Evolutionary conservation across 2,329 filamentous ascomycete species (phyloP).

Genomic region (Canariomyces notabilis): DNA sequence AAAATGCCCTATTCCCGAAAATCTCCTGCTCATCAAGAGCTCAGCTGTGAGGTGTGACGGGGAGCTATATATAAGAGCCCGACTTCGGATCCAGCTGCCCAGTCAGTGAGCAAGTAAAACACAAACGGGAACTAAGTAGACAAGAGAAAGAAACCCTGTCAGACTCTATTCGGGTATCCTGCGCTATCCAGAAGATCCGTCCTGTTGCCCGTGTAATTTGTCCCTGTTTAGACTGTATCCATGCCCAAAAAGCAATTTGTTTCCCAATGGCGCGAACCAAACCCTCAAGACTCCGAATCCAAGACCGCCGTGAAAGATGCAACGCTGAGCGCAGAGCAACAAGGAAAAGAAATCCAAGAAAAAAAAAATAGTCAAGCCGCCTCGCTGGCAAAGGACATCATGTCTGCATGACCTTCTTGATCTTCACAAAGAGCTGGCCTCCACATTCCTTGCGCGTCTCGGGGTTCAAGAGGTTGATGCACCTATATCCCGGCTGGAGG

Average conservation of each 20-base stretch:
- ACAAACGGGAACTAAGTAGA: background rate
- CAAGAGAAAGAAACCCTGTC: background rate
- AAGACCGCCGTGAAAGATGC: background rate
- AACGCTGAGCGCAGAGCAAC: background rate
- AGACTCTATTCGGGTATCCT: background rate
- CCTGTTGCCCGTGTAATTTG: no score
- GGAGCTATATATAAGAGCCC: no score
- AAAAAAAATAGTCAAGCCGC: background rate
- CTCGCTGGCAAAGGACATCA: background rate
- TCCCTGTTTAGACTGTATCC: no score
- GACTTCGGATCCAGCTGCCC: no score
- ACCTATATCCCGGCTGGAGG: constrained; percentile 50
- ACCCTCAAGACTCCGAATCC: background rate
- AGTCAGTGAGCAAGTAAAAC: no score
- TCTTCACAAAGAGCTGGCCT: constrained; percentile 48
- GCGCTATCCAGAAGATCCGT: background rate
- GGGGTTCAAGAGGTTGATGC: constrained; percentile 45
- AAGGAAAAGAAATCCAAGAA: background rate
- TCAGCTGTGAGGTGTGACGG: no score
- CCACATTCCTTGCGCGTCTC: constrained; percentile 38
- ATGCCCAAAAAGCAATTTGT: background rate
- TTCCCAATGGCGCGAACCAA: constrained; percentile 2
- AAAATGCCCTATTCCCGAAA: no score
- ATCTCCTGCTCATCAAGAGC: no score
- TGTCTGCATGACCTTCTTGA: constrained; percentile 40